Conservation (phyloP, 2,329 filamentous ascomycete species). For the Microthyrium microscopicum region DNA sequence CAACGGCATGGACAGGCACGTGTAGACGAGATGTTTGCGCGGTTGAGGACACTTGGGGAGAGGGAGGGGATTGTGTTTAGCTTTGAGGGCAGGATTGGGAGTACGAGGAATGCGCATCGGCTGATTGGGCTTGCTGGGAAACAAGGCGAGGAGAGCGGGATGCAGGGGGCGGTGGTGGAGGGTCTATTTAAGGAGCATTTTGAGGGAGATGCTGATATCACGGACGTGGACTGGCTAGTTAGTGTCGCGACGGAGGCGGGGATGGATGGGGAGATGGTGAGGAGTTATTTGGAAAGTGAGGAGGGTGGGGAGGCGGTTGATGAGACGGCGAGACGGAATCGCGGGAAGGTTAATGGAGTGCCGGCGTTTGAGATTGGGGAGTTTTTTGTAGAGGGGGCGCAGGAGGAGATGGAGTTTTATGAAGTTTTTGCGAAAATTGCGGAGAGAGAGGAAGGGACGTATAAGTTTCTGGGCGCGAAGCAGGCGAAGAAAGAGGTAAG, state of each 20-base stretch:
- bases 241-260: conserved; percentile 17
- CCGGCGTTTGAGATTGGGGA: conserved; percentile 56
- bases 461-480: too few species aligned
- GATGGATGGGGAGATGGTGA: conserved; percentile 24
- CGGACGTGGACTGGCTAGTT: conserved; percentile 22
- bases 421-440: conserved; percentile 47
- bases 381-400: conserved; percentile 53
- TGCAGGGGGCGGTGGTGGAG: conserved; percentile 24
- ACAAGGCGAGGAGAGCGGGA: conserved; percentile 32
- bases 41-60: conserved; percentile 41
- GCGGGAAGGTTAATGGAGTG: conserved; percentile 47
- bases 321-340: conserved; percentile 25
- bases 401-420: conserved; percentile 52
- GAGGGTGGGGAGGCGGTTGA: conserved; percentile 29
- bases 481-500: too few species aligned
- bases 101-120: conserved; percentile 65
- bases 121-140: conserved; percentile 51
- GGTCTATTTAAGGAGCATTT: conserved; percentile 27
- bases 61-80: conserved; percentile 57
- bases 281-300: conserved; percentile 26
- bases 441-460: conserved; percentile 20
- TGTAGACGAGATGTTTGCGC: conserved; percentile 37
- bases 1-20: conserved; percentile 49
- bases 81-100: conserved; percentile 54
- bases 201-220: conserved; percentile 31